Percentiles rank a stretch among this genome's conserved stretches.
phyloP scores from a whole-genome alignment of 1,284 basidiomycete species.

The Marasmius fiardii region DNA sequence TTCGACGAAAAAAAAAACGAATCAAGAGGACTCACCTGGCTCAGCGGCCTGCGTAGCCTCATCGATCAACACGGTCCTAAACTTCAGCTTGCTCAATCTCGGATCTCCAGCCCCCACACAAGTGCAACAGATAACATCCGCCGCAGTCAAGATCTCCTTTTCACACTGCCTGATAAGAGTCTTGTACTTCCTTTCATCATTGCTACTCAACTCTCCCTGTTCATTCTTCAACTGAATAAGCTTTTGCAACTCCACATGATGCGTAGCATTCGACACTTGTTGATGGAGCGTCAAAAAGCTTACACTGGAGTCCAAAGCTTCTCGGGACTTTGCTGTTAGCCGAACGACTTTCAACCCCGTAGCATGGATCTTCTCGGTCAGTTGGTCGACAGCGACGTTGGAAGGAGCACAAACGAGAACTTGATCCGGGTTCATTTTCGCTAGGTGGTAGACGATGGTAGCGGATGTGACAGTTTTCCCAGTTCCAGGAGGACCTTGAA shows the following conservation, averaged over 20 bases:
- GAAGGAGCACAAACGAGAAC: slow-evolving; percentile 99
- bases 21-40: slow-evolving; percentile 63
- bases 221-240: slow-evolving; percentile 97
- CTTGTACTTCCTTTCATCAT: slow-evolving; percentile 98
- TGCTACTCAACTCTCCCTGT: slow-evolving; percentile 94
- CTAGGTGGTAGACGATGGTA: slow-evolving; percentile 97
- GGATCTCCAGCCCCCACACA: slow-evolving; percentile 98
- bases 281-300: slow-evolving; percentile 94
- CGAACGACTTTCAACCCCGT: slow-evolving; percentile 98
- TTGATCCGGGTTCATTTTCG: slow-evolving; percentile 99
- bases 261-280: slow-evolving; percentile 95
- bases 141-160: slow-evolving; percentile 92
- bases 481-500: slow-evolving; percentile 98
- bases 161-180: slow-evolving; percentile 92
- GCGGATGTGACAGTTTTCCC: slow-evolving; percentile 99
- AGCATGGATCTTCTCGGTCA: slow-evolving; percentile 97
- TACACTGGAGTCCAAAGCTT: slow-evolving; percentile 93
- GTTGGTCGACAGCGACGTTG: slow-evolving; percentile 98
- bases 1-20: not conserved
- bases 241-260: slow-evolving; percentile 94
- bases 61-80: slow-evolving; percentile 97
- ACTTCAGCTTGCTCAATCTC: slow-evolving; percentile 93
- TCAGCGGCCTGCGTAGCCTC: slow-evolving; percentile 99
- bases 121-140: slow-evolving; percentile 98
- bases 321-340: slow-evolving; percentile 95